Conservation (phyloP, 1,284 basidiomycete species). For the Ganoderma lucidum region DNA sequence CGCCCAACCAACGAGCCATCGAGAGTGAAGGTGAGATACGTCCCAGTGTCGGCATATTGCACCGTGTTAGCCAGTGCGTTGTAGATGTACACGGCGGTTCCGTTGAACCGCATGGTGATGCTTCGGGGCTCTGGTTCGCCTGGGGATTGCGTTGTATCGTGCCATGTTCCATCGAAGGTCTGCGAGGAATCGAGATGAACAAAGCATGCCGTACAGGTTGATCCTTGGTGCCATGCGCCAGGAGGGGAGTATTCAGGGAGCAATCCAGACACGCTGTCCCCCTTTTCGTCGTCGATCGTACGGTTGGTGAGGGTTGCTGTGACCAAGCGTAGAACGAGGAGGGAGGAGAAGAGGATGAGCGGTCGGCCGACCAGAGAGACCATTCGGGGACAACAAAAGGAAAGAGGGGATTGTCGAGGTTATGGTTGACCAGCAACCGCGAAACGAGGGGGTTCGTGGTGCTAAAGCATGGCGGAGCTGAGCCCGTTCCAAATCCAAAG, state of each 20-base stretch:
- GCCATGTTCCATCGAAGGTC: constrained; percentile 34
- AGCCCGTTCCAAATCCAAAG: not conserved
- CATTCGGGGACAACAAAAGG: not conserved
- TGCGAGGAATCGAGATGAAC: constrained; percentile 29
- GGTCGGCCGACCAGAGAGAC: not conserved
- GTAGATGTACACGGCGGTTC: constrained; percentile 44
- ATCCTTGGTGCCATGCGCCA: constrained; percentile 40
- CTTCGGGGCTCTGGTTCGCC: constrained; percentile 11
- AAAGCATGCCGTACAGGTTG: constrained; percentile 35
- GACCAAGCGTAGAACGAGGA: not conserved
- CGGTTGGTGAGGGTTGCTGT: constrained; percentile 39
- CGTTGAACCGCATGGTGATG: constrained; percentile 21
- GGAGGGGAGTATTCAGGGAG: constrained; percentile 33
- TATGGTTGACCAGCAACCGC: constrained; percentile 4
- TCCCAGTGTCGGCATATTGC: constrained; percentile 32
- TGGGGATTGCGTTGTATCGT: constrained; percentile 27
- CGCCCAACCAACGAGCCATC: constrained; percentile 42
- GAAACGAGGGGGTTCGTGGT: not conserved
- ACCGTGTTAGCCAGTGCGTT: constrained; percentile 39
- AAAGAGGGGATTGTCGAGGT: not conserved
- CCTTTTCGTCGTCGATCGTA: constrained; percentile 53
- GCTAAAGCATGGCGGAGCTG: not conserved
- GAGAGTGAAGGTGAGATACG: constrained; percentile 47
- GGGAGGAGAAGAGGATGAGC: not conserved
- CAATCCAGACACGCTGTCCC: constrained; percentile 44